phyloP scores from a whole-genome alignment of 1,284 basidiomycete genomes.

The Trichosporon sp. region DNA sequence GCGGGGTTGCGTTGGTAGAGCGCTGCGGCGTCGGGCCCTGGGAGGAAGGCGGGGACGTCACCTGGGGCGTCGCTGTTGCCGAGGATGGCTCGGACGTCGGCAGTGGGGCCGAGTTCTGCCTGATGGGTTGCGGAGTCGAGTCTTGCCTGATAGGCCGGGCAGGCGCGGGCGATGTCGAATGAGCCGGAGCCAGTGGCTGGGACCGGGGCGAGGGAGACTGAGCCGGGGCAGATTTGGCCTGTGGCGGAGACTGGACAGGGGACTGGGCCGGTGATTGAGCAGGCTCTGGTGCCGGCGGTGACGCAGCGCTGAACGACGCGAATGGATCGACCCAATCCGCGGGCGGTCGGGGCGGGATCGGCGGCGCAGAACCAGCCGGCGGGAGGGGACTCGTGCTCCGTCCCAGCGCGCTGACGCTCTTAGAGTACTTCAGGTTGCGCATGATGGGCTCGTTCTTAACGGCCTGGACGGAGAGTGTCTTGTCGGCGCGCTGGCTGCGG shows the following conservation, averaged over 20 bases:
- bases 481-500: neutral
- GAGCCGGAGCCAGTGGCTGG: no score
- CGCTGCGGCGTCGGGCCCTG: no score
- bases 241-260: no score
- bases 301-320: neutral
- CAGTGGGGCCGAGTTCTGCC: neutral
- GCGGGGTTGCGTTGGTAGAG: no score
- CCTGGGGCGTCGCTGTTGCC: no score
- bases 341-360: neutral
- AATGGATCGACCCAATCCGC: constrained; percentile 1
- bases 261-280: no score
- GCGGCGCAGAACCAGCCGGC: neutral
- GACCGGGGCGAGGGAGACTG: no score
- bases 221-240: no score
- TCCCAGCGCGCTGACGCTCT: neutral
- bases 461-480: neutral
- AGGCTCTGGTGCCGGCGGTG: no score
- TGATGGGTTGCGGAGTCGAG: neutral
- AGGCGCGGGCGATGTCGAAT: no score
- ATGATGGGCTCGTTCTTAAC: constrained; percentile 15
- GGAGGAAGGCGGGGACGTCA: no score
- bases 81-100: neutral
- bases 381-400: neutral
- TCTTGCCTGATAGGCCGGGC: neutral
- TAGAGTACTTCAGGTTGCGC: neutral